These are phyloP conservation scores for Meripilus lineatus DNA, from an alignment of 1,284 basidiomycete species.

Conservation along the genomic window DNA sequence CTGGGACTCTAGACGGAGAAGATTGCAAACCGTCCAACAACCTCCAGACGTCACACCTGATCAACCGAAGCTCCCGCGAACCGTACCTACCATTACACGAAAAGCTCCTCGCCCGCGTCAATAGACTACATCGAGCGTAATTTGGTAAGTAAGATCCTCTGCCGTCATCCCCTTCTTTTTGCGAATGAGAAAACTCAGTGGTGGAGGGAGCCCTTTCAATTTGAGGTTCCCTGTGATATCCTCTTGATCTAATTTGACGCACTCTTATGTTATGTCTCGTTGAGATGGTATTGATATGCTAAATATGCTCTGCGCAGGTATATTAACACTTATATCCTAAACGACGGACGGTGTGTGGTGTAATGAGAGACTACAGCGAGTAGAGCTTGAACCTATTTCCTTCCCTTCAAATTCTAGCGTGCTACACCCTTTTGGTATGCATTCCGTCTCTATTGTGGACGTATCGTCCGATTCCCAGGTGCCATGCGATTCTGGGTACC, in stretches of 20 bases:
- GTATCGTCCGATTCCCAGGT: conserved; percentile 67
- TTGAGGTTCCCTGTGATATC: conserved; percentile 49
- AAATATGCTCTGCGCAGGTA: too few species aligned
- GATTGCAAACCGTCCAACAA: conserved; percentile 45
- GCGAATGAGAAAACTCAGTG: conserved; percentile 67
- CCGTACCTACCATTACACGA: too few species aligned
- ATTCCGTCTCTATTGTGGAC: conserved; percentile 56
- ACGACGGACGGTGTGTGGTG: too few species aligned
- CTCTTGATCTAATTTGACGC: conserved; percentile 89
- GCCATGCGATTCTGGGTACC: conserved; percentile 66
- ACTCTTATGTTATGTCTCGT: background rate
- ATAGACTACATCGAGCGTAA: too few species aligned
- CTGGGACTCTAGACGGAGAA: conserved; percentile 39
- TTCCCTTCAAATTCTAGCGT: too few species aligned
- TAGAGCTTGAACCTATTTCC: too few species aligned
- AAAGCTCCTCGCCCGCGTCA: too few species aligned
- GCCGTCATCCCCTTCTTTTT: conserved; percentile 9
- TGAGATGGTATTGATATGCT: too few species aligned
- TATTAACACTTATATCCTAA: too few species aligned
- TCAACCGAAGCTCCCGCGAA: too few species aligned
- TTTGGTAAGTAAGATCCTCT: conserved; percentile 12
- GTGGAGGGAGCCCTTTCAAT: conserved; percentile 58
- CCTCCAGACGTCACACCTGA: background rate
- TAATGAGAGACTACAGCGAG: too few species aligned
- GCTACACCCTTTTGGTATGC: too few species aligned